Percentiles rank a stretch among this genome's conserved stretches.
phyloP scores from a whole-genome alignment of 176 grass and related monocot species.

The Pharus latifolius region DNA sequence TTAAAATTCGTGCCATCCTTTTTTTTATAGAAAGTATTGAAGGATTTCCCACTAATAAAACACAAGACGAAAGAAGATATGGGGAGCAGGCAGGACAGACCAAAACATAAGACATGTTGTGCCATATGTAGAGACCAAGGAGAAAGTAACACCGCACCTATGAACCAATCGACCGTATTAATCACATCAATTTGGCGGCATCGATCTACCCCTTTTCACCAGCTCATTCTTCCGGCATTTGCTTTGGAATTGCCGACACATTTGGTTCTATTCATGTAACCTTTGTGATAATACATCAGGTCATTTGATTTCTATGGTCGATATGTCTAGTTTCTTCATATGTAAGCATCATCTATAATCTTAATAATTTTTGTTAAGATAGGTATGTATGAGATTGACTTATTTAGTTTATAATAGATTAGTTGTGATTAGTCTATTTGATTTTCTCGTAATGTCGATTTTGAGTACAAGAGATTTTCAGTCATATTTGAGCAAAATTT shows the following conservation, averaged over 20 bases:
- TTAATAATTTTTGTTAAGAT: too few species aligned
- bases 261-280: constrained; percentile 21
- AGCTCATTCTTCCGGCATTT: not conserved
- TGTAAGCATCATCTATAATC: too few species aligned
- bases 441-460: too few species aligned
- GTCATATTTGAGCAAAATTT: too few species aligned
- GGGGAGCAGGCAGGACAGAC: not conserved
- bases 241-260: constrained; percentile 27
- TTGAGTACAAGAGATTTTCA: too few species aligned
- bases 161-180: not conserved
- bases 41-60: too few species aligned
- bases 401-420: too few species aligned
- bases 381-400: too few species aligned
- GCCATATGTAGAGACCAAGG: not conserved
- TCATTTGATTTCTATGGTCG: too few species aligned
- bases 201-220: not conserved
- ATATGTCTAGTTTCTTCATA: too few species aligned
- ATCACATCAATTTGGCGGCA: not conserved
- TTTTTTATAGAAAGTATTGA: not conserved
- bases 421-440: too few species aligned
- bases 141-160: not conserved
- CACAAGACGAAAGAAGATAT: too few species aligned
- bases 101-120: not conserved
- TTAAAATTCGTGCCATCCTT: not conserved
- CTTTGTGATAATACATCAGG: not conserved